Conservation (phyloP, 176 grass and related monocot genomes). For the Cocos nucifera region DNA sequence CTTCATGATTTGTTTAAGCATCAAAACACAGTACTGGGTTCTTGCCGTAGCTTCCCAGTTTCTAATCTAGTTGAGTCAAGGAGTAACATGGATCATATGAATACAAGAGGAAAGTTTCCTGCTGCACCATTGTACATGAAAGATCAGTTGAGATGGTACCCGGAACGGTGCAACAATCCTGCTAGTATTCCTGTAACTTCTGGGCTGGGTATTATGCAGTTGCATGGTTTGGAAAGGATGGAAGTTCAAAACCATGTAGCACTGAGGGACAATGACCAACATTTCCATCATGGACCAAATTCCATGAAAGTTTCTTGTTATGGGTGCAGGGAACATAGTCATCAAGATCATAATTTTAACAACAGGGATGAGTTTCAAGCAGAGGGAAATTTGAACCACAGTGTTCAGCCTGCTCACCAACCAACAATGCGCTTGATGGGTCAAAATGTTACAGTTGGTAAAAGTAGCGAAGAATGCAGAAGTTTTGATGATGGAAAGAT, state of each 20-base stretch:
- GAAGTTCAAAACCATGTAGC: constrained; percentile 21
- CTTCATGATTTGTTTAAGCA: constrained; percentile 28
- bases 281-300: constrained; percentile 12
- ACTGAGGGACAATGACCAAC: constrained; percentile 10
- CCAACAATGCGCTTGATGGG: constrained; percentile 84
- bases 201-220: constrained; percentile 36
- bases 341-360: constrained; percentile 29
- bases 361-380: constrained; percentile 15
- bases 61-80: constrained; percentile 20
- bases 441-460: constrained; percentile 72
- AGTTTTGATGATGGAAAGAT: constrained; percentile 30
- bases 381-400: constrained; percentile 28
- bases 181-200: constrained; percentile 19
- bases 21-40: constrained; percentile 24
- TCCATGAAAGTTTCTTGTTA: constrained; percentile 12
- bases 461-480: constrained; percentile 26
- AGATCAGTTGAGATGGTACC: constrained; percentile 33
- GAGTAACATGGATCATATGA: constrained; percentile 7
- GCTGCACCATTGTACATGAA: constrained; percentile 28
- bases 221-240: constrained; percentile 44
- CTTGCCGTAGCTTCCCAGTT: constrained; percentile 22
- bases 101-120: constrained; percentile 32
- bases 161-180: constrained; percentile 21
- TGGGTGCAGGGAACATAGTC: constrained; percentile 15
- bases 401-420: constrained; percentile 27